Evolutionary conservation across 2,329 filamentous ascomycete species (phyloP), one percentile per base, ranked within the genome.

Genomic region (Dothideomycetes sp.): DNA sequence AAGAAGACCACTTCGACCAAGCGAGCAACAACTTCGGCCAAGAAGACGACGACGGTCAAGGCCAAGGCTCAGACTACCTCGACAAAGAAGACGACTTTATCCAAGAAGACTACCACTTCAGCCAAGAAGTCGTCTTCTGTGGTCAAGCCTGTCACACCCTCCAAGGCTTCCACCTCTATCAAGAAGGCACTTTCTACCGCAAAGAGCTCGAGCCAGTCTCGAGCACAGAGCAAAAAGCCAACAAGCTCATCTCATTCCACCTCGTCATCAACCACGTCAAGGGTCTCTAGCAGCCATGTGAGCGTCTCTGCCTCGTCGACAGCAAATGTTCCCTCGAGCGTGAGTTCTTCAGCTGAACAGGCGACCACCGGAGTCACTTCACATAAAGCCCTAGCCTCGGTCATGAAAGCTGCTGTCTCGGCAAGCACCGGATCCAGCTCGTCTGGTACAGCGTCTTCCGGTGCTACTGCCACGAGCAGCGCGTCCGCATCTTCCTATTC

Each of bases 391-490:
- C n/a, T n/a, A n/a, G n/a, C n/a, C n/a, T n/a, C n/a, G n/a, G n/a
- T n/a, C n/a, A n/a, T n/a, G n/a, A n/a, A n/a, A n/a, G n/a, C n/a
- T n/a, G n/a, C n/a, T n/a, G n/a, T n/a, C n/a, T n/a, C n/a, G n/a
- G n/a, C n/a, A n/a, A n/a, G n/a, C n/a, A n/a, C n/a, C n/a, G n/a
- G 37, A 13, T 28, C 37, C 10, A 18, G 29, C 8, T 41, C 37
- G 4, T 17, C 6, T 9, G 13, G 12, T 11, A 20, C 33, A 22
- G 28, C 37, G 8, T 19, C 37, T 16, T 19, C 29, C 6, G 29
- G n/a, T 16, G 22, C 16, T 5, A 9, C 12, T 7, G 17, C 7
- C 3, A 19, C 29, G 10, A 20, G 17, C n/a, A 2, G 12, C 11
- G 28, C 37, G 1, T 20, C 37, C 29, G 15, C 30, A 6, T 27